These are phyloP conservation scores for Prunus davidiana DNA, from an alignment of 306 rosid species.

Conservation along the genomic window DNA sequence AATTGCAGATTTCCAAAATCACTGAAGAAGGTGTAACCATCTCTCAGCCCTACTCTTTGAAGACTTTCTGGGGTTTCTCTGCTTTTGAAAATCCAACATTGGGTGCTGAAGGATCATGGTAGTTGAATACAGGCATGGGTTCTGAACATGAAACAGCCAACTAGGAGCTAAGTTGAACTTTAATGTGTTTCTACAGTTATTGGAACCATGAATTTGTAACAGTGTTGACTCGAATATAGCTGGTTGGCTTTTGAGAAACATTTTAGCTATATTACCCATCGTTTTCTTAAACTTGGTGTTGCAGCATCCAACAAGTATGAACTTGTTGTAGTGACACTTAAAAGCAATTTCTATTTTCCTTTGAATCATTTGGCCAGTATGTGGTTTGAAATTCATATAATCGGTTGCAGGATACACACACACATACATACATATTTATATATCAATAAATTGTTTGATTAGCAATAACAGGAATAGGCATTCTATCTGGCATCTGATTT, in stretches of 20 bases:
- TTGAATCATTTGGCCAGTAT: not conserved
- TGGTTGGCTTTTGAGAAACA: not conserved
- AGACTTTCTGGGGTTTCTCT: slow-evolving; percentile 80
- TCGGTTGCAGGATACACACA: not conserved
- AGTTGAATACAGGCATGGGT: slow-evolving; percentile 12
- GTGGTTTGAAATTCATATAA: not conserved
- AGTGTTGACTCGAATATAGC: slow-evolving; percentile 2
- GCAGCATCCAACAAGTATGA: not conserved
- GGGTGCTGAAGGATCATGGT: slow-evolving; percentile 93
- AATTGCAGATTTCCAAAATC: slow-evolving; percentile 73
- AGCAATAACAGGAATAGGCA: too few relatives aligned
- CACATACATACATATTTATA: too few relatives aligned
- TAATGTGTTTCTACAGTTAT: not conserved
- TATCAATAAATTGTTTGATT: too few relatives aligned
- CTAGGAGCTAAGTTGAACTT: slow-evolving; percentile 6
- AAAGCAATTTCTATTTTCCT: not conserved
- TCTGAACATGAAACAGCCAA: slow-evolving; percentile 5
- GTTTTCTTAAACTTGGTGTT: not conserved
- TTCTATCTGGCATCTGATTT: too few relatives aligned
- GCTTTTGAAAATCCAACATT: slow-evolving; percentile 76
- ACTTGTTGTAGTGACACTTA: not conserved
- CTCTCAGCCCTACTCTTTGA: slow-evolving; percentile 69
- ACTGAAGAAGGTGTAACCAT: slow-evolving; percentile 69
- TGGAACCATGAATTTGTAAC: slow-evolving; percentile 9
- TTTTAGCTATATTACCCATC: not conserved